phyloP scores from a whole-genome alignment of 2,329 filamentous ascomycete species.

The Paradendryphiella salina region DNA sequence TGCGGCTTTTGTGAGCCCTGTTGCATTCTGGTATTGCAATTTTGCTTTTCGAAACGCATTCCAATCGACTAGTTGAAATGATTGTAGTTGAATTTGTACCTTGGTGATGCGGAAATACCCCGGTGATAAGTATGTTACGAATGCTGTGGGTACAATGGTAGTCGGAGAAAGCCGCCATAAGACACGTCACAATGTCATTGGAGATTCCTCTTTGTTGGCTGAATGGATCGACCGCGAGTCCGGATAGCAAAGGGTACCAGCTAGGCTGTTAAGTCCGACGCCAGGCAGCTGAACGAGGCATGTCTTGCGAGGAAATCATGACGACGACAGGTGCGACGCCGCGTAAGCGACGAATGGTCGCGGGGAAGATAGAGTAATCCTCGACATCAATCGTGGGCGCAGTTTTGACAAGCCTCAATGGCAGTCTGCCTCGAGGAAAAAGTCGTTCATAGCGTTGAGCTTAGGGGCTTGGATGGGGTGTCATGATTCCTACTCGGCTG shows the following conservation, averaged over 20 bases:
- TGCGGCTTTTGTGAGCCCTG: not conserved
- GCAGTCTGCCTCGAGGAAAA: constrained; percentile 1
- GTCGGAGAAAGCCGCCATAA: no score
- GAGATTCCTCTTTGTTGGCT: no score
- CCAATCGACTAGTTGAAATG: no score
- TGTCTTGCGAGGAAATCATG: not conserved
- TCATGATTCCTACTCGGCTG: constrained; percentile 6
- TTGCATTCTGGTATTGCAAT: not conserved
- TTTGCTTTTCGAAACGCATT: not conserved
- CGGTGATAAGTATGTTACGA: no score
- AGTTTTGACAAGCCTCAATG: not conserved
- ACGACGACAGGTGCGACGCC: not conserved
- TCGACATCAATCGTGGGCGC: no score
- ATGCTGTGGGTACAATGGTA: no score
- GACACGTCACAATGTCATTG: no score
- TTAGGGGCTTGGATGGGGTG: constrained; percentile 1
- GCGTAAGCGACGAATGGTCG: not conserved
- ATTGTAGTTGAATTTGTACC: no score
- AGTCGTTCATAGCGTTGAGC: not conserved
- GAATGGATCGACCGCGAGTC: no score
- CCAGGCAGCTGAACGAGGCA: not conserved
- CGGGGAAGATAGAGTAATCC: not conserved
- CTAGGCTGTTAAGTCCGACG: not conserved
- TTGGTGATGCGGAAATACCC: no score
- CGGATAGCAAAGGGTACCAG: no score